Evolutionary conservation across 2,329 filamentous ascomycete species (phyloP), one percentile per base, ranked within the genome.

Genomic region (Tolypocladium ophioglossoides): DNA sequence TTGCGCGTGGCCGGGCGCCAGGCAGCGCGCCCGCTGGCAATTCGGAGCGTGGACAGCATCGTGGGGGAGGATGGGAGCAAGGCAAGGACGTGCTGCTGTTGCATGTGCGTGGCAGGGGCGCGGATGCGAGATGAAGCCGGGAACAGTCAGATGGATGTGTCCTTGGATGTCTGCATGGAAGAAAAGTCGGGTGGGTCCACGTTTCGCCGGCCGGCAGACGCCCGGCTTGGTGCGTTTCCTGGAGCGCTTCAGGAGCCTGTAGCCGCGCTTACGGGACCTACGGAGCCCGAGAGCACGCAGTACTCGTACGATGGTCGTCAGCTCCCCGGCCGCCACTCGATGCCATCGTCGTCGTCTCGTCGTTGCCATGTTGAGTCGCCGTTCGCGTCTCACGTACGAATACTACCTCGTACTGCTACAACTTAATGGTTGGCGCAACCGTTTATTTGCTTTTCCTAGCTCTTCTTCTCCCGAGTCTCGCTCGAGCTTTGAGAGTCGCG

Each of bases 1-100:
- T 69, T 70, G 61, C 73, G 63, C 58, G 71, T 65, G 47, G 71
- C 68, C 57, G 68, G 66, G 58, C 71, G 72, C 58, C 70, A 64
- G 57, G 68, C 69, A 63, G 71, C 74, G 66, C 75, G 76, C 64
- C 80, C 75, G 67, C 74, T 72, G 60, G 75, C 76, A 61, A 78
- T 64, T 70, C 79, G 76, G 60, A 82, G 68, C 55, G 78, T 72
- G 54, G 80, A 79, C 63, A 83, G 71, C 80, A 83, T 84, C 52
- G 55, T 54, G 52, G 52, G 51, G 51, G 48, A 56, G 50, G 52
- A 44, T 5, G 50, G 39, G 50, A 14, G 48, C 22, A 47, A 47
- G 10, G 44, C 35, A 37, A 24, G 40, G 52, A 48, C 7, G 54
- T 54, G 41, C 4, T 46, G 41, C 16, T 30, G 24, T 47, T 47